Conservation (phyloP, 2,329 filamentous ascomycete genomes). For the Calonectria pteridis region DNA sequence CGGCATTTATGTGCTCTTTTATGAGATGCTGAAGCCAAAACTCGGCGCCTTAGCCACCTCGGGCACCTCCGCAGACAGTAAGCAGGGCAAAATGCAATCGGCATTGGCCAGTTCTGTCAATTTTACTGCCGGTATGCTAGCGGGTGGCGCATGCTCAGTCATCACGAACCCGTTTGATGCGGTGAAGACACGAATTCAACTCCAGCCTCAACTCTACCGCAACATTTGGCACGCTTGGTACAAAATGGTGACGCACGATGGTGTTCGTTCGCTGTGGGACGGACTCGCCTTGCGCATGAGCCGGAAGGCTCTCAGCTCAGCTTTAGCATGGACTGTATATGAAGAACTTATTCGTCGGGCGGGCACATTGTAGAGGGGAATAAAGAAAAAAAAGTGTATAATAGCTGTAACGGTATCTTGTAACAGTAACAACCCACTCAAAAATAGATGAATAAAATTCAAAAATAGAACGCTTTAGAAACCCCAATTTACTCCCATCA, state of each 20-base stretch:
- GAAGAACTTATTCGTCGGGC: slow-evolving; percentile 86
- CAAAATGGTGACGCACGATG: slow-evolving; percentile 86
- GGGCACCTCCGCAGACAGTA: slow-evolving; percentile 24
- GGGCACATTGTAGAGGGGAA: slow-evolving; percentile 28
- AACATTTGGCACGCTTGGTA: slow-evolving; percentile 84
- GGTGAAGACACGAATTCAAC: slow-evolving; percentile 93
- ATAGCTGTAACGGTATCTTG: slow-evolving; percentile 34
- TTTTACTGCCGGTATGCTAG: slow-evolving; percentile 84
- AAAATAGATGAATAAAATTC: slow-evolving; percentile 26
- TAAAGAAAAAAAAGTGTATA: slow-evolving; percentile 28
- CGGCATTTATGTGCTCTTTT: slow-evolving; percentile 92
- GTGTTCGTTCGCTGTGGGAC: slow-evolving; percentile 83
- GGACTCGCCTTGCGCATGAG: slow-evolving; percentile 89
- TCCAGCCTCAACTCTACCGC: slow-evolving; percentile 84
- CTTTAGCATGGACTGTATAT: slow-evolving; percentile 97
- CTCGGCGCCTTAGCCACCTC: slow-evolving; percentile 54
- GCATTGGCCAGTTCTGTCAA: slow-evolving; percentile 75
- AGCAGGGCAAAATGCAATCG: slow-evolving; percentile 44
- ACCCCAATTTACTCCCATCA: not conserved
- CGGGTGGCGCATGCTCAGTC: slow-evolving; percentile 85
- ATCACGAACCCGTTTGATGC: slow-evolving; percentile 98
- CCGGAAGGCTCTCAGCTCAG: slow-evolving; percentile 91
- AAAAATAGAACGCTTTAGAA: slow-evolving; percentile 16
- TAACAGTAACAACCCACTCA: slow-evolving; percentile 42
- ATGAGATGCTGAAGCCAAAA: slow-evolving; percentile 83